Evolutionary conservation across 2,329 filamentous ascomycete genomes (phyloP).

Genomic region (Cylindrodendrum hubeiense): DNA sequence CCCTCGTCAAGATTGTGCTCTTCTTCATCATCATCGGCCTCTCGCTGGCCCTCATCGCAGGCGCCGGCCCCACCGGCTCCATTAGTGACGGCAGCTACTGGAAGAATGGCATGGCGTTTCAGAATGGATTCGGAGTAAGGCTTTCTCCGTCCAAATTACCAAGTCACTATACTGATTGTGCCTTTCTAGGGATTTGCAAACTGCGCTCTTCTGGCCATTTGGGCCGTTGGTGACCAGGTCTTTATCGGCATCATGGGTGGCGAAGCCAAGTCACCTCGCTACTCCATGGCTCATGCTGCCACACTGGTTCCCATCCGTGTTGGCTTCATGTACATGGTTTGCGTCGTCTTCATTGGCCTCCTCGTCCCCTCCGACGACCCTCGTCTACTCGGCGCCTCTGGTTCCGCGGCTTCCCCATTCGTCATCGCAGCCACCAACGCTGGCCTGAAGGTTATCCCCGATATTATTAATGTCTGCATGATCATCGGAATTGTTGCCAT

Average conservation of each 20-base stretch:
- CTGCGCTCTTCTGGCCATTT: conserved; percentile 30
- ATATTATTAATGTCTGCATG: conserved; percentile 33
- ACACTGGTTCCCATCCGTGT: conserved; percentile 37
- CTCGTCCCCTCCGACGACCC: conserved; percentile 30
- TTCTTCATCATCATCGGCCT: conserved; percentile 33
- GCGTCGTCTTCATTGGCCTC: conserved; percentile 31
- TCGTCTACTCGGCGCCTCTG: conserved; percentile 26
- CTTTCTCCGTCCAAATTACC: background rate
- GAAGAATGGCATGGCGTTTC: conserved; percentile 18
- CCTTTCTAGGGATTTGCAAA: conserved; percentile 33
- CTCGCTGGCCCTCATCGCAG: conserved; percentile 24
- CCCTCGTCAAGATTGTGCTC: conserved; percentile 32
- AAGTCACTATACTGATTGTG: background rate
- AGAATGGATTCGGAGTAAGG: conserved; percentile 33
- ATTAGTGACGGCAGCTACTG: conserved; percentile 26
- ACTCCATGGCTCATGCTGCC: conserved; percentile 31
- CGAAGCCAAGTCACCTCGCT: conserved; percentile 31
- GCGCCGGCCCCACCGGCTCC: conserved; percentile 26
- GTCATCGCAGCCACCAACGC: conserved; percentile 28
- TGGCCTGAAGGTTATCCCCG: conserved; percentile 23
- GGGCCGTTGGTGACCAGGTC: conserved; percentile 36
- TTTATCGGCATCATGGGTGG: conserved; percentile 39
- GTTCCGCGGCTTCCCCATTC: conserved; percentile 35
- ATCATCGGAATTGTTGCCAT: conserved; percentile 33
- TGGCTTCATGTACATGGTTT: conserved; percentile 34